These are phyloP conservation scores for Lactarius quietus DNA, from an alignment of 768 basidiomycete species.

Conservation along the genomic window DNA sequence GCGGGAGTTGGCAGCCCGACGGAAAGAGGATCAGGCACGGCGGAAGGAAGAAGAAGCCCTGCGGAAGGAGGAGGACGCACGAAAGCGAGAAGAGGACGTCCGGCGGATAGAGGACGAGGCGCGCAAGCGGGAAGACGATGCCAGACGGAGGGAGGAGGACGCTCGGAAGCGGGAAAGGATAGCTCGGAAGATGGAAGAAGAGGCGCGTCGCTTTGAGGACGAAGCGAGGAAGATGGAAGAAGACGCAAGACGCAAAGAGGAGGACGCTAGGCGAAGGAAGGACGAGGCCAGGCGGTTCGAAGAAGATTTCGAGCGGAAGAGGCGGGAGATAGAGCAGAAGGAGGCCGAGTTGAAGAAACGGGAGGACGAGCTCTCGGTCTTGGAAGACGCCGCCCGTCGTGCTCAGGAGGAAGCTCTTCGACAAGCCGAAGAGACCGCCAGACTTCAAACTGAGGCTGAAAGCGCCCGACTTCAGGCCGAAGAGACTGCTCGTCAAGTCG, in stretches of 20 bases:
- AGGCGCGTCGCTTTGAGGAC: constrained; percentile 34
- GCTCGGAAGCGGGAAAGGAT: constrained; percentile 31
- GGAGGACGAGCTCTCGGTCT: constrained; percentile 16
- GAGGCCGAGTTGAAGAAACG: constrained; percentile 21
- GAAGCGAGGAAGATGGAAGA: constrained; percentile 25
- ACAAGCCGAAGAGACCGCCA: not conserved
- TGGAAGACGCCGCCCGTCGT: constrained; percentile 13
- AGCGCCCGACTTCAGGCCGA: not conserved
- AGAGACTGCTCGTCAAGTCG: not conserved
- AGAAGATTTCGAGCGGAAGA: constrained; percentile 29
- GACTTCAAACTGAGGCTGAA: not conserved
- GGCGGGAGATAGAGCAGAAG: constrained; percentile 21
- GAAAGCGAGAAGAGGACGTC: constrained; percentile 32
- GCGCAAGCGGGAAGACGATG: constrained; percentile 38
- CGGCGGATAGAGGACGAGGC: constrained; percentile 33
- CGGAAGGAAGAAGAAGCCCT: constrained; percentile 35
- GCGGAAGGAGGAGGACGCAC: constrained; percentile 32
- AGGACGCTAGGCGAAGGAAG: constrained; percentile 31
- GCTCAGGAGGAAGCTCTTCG: constrained; percentile 6
- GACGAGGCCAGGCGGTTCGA: constrained; percentile 33
- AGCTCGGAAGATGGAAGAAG: constrained; percentile 32
- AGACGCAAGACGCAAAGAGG: constrained; percentile 27
- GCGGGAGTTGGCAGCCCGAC: constrained; percentile 34
- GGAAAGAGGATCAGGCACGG: constrained; percentile 30
- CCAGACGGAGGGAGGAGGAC: constrained; percentile 30